Evolutionary conservation across 2,329 filamentous ascomycete species (phyloP), one percentile per base, ranked within the genome.

Genomic region (Monilinia fructicola): DNA sequence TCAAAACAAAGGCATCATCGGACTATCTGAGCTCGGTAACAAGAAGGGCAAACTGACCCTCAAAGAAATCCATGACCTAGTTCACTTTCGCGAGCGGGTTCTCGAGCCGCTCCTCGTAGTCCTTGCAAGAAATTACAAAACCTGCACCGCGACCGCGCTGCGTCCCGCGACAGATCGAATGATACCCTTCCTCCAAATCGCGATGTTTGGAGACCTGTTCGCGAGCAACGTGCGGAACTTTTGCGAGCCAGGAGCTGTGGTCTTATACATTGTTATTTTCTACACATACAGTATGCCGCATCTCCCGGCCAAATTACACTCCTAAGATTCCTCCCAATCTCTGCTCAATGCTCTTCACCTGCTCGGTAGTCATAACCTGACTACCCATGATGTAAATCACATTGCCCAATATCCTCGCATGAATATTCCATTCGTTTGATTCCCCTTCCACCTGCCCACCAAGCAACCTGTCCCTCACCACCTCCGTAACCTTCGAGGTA

Each of bases 321-420:
- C n/a, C 10, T n/a, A 73, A 26, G 3, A 65, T 58, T 11, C 61
- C 56, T 1, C 63, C 26, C 50, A 74, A 56, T 26, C 65, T 55
- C 35, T 42, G 52, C 55, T 74, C 70, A n/a, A 75, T 72, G 16
- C 58, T 69, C 38, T 58, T 54, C 26, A 74, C 55, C 2, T 75
- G 76, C 35, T 74, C 72, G 31, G 65, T 54, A 9, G 64, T 73
- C 5, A 75, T 77, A 40, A 76, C 82, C 70, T 85, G 83, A 56
- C 83, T 79, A 0, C 83, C 79, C 84, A 87, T 87, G 44, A 87
- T 69, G 72, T 87, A 87, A 10, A 87, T 73, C 0, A 87, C 84
- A 70, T 87, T 86, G 0, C 85, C 85, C 50, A 87, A 71, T 2
- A 86, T 82, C 9, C 85, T 76, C 3, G 79, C 81, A 66, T 87